Base-by-base conservation (phyloP, 768 basidiomycete genomes). In the Royoungia palumana region DNA sequence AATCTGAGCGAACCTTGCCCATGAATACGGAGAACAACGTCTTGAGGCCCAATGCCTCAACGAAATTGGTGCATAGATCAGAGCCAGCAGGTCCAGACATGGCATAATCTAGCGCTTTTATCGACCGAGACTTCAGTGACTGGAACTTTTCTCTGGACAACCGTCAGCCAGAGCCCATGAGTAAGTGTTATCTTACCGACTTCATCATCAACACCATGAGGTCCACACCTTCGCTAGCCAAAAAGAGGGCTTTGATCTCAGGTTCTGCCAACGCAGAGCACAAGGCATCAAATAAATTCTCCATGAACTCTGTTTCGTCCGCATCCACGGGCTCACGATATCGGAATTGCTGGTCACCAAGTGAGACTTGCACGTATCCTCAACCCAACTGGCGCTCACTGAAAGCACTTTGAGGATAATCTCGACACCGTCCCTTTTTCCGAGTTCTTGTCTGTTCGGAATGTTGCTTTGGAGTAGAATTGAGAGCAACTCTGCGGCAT, bases 151-250 rank as follows among this genome's bases (percentile, higher is more conserved):
- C 88, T 68, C 93, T 94, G 60, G 27, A 41, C 25, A 17, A 27
- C 3, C 1, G 30, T 54, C 22, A 43, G 50, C 51, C n/a, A 57
- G 14, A 27, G 14, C 27, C 3, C 4, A 16, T 8, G 57, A 14
- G 6, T 21, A 25, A 22, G 6, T 21, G 19, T 39, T 30, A 46
- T n/a, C 34, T 28, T 24, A 71, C 82, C 38, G 57, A 94, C 93
- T 88, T 95, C 87, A 97, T 94, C 80, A 96, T 88, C 54, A 98
- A 75, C n/a, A 96, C 79, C 94, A 98, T 97, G 28, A 99, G 77
- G 59, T 99, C 96, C 13, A 93, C 82, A 2, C 96, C 96, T 67
- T 99, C 96, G 17, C 85, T 85, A 10, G 83, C 80, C n/a, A 93
- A 70, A 70, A 99, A 98, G 4, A 83, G 69, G 16, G 76, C 66